Conservation (phyloP, 352 stramenopile genomes). For the Aphanomyces stellatus region DNA sequence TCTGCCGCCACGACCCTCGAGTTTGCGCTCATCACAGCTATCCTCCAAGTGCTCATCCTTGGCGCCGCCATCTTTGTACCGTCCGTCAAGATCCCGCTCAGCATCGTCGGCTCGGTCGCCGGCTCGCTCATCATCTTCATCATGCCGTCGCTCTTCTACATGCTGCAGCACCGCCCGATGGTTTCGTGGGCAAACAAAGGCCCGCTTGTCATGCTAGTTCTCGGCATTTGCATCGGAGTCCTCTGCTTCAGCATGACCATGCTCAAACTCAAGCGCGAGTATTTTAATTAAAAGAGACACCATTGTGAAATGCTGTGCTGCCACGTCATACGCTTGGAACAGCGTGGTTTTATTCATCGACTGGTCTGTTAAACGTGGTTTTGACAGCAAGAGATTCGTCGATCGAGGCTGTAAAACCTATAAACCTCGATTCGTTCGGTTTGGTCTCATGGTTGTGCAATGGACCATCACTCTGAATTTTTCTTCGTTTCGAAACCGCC, state of each 20-base stretch:
- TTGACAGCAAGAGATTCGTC: too few relatives aligned
- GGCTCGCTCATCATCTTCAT: slow-evolving; percentile 78
- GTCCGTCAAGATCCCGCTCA: slow-evolving; percentile 66
- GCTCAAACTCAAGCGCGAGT: slow-evolving; percentile 30
- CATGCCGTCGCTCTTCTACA: slow-evolving; percentile 68
- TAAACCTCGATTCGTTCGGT: too few relatives aligned
- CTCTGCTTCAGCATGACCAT: slow-evolving; percentile 40
- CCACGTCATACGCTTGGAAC: too few relatives aligned
- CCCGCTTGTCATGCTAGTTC: slow-evolving; percentile 48
- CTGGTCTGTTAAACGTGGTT: too few relatives aligned
- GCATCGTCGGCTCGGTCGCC: slow-evolving; percentile 64
- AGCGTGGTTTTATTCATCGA: too few relatives aligned
- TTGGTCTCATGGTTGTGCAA: too few relatives aligned
- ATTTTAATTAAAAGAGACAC: too few relatives aligned
- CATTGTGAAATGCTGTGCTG: too few relatives aligned
- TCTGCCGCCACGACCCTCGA: slow-evolving; percentile 38
- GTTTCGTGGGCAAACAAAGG: slow-evolving; percentile 34
- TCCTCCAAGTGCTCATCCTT: slow-evolving; percentile 50
- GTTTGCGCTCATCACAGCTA: slow-evolving; percentile 38
- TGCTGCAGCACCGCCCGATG: slow-evolving; percentile 43
- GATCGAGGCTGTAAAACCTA: too few relatives aligned
- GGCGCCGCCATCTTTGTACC: slow-evolving; percentile 65
- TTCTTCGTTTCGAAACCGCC: too few relatives aligned
- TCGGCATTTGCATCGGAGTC: slow-evolving; percentile 38
- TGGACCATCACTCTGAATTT: too few relatives aligned